These are phyloP conservation scores for Coffea canephora DNA, from an alignment of 257 asterid genomes.

Conservation along the genomic window DNA sequence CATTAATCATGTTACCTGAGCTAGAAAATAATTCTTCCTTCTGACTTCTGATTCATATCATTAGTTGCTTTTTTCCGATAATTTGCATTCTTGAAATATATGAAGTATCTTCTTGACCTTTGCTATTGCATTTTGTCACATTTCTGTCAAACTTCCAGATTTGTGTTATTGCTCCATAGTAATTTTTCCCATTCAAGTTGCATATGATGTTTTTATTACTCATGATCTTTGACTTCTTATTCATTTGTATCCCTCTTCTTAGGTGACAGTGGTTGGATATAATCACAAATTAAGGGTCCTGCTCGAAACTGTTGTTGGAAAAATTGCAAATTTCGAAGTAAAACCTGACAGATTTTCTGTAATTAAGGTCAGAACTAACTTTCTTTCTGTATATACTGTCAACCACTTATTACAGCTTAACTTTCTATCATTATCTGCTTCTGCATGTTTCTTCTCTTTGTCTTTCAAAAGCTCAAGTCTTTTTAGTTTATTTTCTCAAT, in stretches of 20 bases:
- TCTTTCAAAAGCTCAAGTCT: conserved; percentile 13
- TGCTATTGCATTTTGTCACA: background rate
- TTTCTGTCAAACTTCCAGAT: no score
- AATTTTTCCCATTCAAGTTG: background rate
- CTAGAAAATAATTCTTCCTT: background rate
- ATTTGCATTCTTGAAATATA: background rate
- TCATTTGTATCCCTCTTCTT: conserved; percentile 20
- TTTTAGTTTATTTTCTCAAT: background rate
- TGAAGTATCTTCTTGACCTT: background rate
- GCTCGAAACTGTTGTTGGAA: conserved; percentile 70
- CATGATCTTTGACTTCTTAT: conserved; percentile 13
- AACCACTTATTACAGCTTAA: background rate
- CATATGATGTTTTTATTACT: background rate
- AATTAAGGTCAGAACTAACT: conserved; percentile 62
- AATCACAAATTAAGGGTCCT: conserved; percentile 78
- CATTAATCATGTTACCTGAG: background rate
- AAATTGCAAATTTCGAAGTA: conserved; percentile 77
- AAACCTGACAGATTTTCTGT: conserved; percentile 90
- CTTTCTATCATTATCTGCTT: background rate
- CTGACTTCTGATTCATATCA: background rate
- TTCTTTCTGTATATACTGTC: conserved; percentile 11
- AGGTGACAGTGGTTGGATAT: conserved; percentile 90
- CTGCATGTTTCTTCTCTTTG: background rate
- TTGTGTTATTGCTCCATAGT: background rate
- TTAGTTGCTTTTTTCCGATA: background rate